phyloP scores from a whole-genome alignment of 1,139 yeast species.

The Ogataea hybrid region DNA sequence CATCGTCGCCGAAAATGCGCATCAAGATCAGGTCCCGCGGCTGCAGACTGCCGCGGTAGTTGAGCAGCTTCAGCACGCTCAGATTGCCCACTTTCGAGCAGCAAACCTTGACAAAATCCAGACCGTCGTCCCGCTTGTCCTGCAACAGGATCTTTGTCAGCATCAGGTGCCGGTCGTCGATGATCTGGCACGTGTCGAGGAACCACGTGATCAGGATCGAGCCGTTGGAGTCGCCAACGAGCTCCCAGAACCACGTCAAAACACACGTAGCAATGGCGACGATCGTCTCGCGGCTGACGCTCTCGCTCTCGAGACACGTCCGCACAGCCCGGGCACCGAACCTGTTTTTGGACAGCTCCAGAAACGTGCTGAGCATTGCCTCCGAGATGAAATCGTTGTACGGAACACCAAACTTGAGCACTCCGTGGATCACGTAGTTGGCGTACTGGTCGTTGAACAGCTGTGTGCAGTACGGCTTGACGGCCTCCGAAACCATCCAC shows the following conservation, averaged over 20 bases:
- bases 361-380: conserved; percentile 72
- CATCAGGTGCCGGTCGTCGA: conserved; percentile 48
- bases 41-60: conserved; percentile 59
- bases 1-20: conserved; percentile 55
- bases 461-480: conserved; percentile 81
- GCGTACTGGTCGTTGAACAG: conserved; percentile 95
- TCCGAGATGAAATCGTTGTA: conserved; percentile 90
- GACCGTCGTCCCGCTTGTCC: conserved; percentile 14
- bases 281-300: conserved; percentile 64
- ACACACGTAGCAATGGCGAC: conserved; percentile 78
- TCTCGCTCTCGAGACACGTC: conserved; percentile 82
- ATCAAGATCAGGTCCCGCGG: conserved; percentile 64
- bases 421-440: conserved; percentile 92
- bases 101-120: conserved; percentile 39
- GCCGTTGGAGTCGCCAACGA: conserved; percentile 85
- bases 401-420: conserved; percentile 80
- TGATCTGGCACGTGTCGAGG: conserved; percentile 73
- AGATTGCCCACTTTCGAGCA: conserved; percentile 85
- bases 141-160: conserved; percentile 38
- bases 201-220: conserved; percentile 91
- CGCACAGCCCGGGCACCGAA: conserved; percentile 95
- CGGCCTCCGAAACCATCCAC: conserved; percentile 62
- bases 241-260: conserved; percentile 72
- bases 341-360: conserved; percentile 82
- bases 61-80: conserved; percentile 77